Base-by-base conservation (phyloP, 305 asterid genomes). In the Caryopteris hybrid region DNA sequence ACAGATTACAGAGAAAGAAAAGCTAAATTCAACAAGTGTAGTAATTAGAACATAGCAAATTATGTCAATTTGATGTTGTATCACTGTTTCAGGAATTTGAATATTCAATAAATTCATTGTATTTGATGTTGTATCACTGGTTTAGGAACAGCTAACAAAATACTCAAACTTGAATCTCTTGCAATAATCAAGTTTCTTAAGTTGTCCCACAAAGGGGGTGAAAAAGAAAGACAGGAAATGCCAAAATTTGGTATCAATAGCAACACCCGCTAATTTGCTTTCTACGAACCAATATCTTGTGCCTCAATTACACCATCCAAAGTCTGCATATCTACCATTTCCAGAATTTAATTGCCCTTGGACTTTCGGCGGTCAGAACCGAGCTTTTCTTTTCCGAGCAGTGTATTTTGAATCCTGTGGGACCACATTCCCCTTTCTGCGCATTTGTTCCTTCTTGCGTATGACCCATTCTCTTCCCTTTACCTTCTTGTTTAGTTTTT, bases 381-480 rank as follows among this genome's bases (percentile, higher is more conserved):
- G 95, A 62, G 85, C 79, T 83, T 91, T 88, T 64, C 96, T 69
- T 74, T 91, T 88, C 22, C 79, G 79, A 14, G 68, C 97, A 8
- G 95, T 87, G 81, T 82, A 91, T 62, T 80, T 85, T 8, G 96
- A 73, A 63, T 91, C 95, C 23, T 47, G 77, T 46, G 95, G 96
- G 64, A 87, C 95, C 0, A 1, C 68, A 45, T 77, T 83, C 25
- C 97, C 97, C 72, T 88, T 88, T 74, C 84, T 79, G 70, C 95
- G 85, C 85, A 84, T 66, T 53, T 85, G 87, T n/a, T 88, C 95
- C 80, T 86, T 91, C 88, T 84, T 86, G 66, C 52, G 53, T 58
- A 91, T 52, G 57, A 86, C 80, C 96, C 96, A 88, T 23, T 77
- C 87, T 74, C 81, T 84, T 64, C 95, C 97, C 79, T 88, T 91